Percentiles rank a stretch among this genome's conserved stretches.
phyloP scores from a whole-genome alignment of 2,329 filamentous ascomycete genomes.

The Huntiella decipiens region DNA sequence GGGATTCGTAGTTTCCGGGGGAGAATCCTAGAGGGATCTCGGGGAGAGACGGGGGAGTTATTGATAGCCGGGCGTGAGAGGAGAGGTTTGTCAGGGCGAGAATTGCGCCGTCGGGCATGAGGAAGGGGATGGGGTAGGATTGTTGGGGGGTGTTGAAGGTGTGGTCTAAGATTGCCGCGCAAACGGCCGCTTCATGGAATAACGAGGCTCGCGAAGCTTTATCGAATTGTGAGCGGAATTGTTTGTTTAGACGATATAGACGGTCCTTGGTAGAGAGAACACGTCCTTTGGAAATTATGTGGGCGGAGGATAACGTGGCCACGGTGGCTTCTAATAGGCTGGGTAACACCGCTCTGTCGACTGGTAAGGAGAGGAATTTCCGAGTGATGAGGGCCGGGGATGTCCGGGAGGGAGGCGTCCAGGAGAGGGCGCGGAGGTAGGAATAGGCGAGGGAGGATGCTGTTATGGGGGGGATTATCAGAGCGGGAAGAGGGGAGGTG shows the following conservation, averaged over 20 bases:
- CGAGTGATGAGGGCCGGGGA: slow-evolving; percentile 27
- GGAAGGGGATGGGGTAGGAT: slow-evolving; percentile 26
- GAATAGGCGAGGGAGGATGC: slow-evolving; percentile 30
- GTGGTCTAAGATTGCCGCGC: slow-evolving; percentile 27
- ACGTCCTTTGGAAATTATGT: slow-evolving; percentile 41
- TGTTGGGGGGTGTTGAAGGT: slow-evolving; percentile 17
- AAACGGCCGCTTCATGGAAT: slow-evolving; percentile 36
- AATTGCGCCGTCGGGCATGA: slow-evolving; percentile 43
- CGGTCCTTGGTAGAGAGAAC: slow-evolving; percentile 37
- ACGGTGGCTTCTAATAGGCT: slow-evolving; percentile 29
- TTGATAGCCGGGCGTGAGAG: slow-evolving; percentile 33
- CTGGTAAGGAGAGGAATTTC: slow-evolving; percentile 32
- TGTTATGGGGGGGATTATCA: slow-evolving; percentile 6
- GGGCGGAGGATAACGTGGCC: slow-evolving; percentile 27
- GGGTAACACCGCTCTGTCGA: slow-evolving; percentile 16
- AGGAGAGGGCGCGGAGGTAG: slow-evolving; percentile 40
- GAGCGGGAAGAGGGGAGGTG: neutral
- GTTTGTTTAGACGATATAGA: slow-evolving; percentile 43
- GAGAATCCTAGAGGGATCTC: slow-evolving; percentile 51
- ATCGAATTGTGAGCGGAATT: slow-evolving; percentile 35
- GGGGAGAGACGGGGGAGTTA: slow-evolving; percentile 36
- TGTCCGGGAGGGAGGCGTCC: slow-evolving; percentile 31
- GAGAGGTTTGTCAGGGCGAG: slow-evolving; percentile 50
- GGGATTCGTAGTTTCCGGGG: slow-evolving; percentile 51
- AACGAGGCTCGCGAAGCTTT: slow-evolving; percentile 36